Percentiles rank a stretch among this genome's conserved stretches.
Evolutionary conservation across 2,329 filamentous ascomycete species (phyloP).

Genomic region (Colletotrichum camelliae): DNA sequence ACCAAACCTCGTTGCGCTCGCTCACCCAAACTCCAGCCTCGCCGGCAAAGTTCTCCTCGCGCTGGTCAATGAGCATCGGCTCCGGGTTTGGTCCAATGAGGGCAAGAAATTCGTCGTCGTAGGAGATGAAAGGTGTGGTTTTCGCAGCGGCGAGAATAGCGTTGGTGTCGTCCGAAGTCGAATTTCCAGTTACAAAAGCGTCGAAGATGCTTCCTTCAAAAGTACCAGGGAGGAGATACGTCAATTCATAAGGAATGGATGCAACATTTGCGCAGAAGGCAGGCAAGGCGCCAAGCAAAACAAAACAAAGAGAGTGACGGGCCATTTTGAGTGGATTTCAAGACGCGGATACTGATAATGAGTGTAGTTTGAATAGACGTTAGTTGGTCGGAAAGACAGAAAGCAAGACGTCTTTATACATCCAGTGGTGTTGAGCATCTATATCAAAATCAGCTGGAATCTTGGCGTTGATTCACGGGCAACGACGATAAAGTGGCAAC

Average conservation of each 20-base stretch:
- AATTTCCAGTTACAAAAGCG: background rate
- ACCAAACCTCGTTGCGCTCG: background rate
- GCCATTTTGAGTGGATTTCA: background rate
- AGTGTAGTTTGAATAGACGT: background rate
- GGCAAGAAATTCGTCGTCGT: background rate
- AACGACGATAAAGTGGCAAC: background rate
- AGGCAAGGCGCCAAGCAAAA: background rate
- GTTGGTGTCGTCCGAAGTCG: background rate
- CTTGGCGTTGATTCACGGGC: background rate
- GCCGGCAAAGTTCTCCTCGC: background rate
- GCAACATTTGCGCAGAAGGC: background rate
- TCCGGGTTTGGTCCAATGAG: background rate
- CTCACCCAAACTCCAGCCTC: background rate
- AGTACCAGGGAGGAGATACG: background rate
- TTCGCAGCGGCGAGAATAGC: background rate
- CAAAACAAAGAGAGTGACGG: background rate
- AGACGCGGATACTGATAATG: background rate
- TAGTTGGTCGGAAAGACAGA: background rate
- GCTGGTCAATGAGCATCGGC: background rate
- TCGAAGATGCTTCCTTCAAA: background rate
- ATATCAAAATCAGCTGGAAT: background rate
- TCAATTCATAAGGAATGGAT: background rate
- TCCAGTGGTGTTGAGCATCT: background rate
- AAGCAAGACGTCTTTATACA: background rate
- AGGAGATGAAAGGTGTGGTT: background rate